These are phyloP conservation scores for Erythrophleum ivorense DNA, from an alignment of 331 rosid species.

Conservation along the genomic window DNA sequence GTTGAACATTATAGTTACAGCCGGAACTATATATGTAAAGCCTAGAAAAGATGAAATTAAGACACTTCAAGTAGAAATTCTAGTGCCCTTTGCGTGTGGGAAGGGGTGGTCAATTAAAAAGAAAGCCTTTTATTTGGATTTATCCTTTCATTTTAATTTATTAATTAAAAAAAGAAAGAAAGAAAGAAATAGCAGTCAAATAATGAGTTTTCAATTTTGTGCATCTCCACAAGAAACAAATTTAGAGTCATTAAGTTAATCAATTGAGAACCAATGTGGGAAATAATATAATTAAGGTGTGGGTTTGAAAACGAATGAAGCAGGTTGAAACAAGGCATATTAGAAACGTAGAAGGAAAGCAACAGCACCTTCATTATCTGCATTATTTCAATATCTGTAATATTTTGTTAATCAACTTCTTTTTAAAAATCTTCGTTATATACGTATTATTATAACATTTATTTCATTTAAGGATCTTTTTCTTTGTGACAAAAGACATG, in stretches of 20 bases:
- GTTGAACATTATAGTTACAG: too few species aligned
- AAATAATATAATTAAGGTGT: neutral
- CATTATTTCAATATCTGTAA: too few species aligned
- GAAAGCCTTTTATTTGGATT: neutral
- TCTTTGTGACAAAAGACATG: too few species aligned
- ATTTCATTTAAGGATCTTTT: too few species aligned
- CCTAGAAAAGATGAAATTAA: too few species aligned
- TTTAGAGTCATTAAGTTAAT: neutral
- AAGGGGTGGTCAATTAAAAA: neutral
- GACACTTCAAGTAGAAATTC: neutral
- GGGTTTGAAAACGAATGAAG: conserved; percentile 1
- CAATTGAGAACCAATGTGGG: neutral
- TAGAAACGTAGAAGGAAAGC: neutral
- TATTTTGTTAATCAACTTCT: too few species aligned
- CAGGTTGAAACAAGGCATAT: neutral
- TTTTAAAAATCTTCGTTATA: too few species aligned
- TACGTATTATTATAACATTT: too few species aligned
- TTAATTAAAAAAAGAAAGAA: too few species aligned
- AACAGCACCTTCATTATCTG: too few species aligned
- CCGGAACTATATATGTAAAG: too few species aligned
- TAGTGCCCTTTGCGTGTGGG: neutral
- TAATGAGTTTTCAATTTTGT: neutral
- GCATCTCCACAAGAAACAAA: conserved; percentile 21
- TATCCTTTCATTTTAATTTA: neutral
- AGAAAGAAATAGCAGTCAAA: neutral